Conservation (phyloP, 192 early-diverging fungal genomes). For the Lobosporangium transversale region DNA sequence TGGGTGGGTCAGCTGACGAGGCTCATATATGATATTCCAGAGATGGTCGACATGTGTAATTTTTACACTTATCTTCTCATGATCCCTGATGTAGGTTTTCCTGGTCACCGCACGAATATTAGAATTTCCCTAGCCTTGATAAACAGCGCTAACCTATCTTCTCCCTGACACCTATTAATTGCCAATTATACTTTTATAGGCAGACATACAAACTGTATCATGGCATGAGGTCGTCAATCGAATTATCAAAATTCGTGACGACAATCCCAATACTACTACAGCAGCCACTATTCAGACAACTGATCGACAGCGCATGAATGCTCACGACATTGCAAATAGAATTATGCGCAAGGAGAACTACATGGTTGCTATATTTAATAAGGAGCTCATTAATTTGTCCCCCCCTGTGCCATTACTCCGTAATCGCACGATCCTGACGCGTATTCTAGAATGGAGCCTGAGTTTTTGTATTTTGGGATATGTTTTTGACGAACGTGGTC, state of each 20-base stretch:
- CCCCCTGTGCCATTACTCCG: conserved; percentile 72
- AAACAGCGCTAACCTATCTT: no score
- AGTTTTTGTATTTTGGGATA: conserved; percentile 85
- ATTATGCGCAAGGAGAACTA: conserved; percentile 99
- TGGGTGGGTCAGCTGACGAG: conserved; percentile 81
- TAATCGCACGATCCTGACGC: conserved; percentile 76
- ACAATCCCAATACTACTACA: conserved; percentile 64
- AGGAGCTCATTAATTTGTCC: conserved; percentile 84
- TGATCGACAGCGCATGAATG: conserved; percentile 68
- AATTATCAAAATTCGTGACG: conserved; percentile 77
- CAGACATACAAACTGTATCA: conserved; percentile 82
- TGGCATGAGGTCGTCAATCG: conserved; percentile 88
- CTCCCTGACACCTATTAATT: no score
- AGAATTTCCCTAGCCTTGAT: not conserved
- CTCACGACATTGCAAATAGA: conserved; percentile 85
- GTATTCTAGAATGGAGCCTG: conserved; percentile 93
- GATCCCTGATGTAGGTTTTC: conserved; percentile 71
- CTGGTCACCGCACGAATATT: not conserved
- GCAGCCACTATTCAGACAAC: conserved; percentile 52
- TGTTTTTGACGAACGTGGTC: conserved; percentile 90
- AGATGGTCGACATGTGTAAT: conserved; percentile 81
- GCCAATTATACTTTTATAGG: no score
- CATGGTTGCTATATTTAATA: conserved; percentile 94
- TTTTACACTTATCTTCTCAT: conserved; percentile 86
- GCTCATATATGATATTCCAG: conserved; percentile 74